Conservation (phyloP, 2,329 filamentous ascomycete genomes). For the Eutypa lata region DNA sequence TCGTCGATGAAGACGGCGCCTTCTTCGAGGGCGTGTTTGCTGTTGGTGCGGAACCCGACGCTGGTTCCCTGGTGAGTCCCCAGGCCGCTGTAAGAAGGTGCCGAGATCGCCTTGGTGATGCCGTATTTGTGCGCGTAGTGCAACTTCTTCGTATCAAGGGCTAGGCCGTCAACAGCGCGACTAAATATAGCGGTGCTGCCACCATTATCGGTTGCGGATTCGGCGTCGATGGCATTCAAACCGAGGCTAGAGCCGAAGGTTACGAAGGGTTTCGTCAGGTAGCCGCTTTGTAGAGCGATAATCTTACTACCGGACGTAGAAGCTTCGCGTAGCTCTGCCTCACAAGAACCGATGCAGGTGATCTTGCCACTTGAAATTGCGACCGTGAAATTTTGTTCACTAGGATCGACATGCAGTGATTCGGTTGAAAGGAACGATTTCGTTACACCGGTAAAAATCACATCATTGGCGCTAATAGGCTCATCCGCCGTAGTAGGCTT, state of each 20-base stretch:
- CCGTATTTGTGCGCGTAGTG: constrained; percentile 51
- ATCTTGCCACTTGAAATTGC: constrained; percentile 52
- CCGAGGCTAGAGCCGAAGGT: constrained; percentile 60
- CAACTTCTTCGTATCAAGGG: constrained; percentile 55
- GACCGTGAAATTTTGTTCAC: constrained; percentile 39
- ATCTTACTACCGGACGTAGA: constrained; percentile 30
- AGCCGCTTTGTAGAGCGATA: constrained; percentile 54
- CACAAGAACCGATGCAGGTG: constrained; percentile 54
- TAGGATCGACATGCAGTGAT: constrained; percentile 9
- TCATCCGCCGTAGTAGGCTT: constrained; percentile 42
- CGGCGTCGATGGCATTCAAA: constrained; percentile 60
- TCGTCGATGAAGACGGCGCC: constrained; percentile 53
- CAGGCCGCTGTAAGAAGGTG: constrained; percentile 43
- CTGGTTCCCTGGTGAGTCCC: constrained; percentile 53
- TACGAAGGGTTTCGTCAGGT: constrained; percentile 58
- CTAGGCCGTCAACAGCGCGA: constrained; percentile 55
- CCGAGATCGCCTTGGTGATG: constrained; percentile 56
- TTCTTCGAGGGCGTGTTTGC: constrained; percentile 41
- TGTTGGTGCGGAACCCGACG: constrained; percentile 55
- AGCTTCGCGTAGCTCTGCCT: constrained; percentile 38
- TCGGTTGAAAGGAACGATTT: constrained; percentile 46
- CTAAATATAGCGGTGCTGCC: constrained; percentile 46
- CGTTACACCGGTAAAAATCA: constrained; percentile 56
- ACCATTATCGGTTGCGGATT: constrained; percentile 53
- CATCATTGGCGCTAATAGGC: constrained; percentile 32